These are phyloP conservation scores for Coniosporium tulheliwenetii DNA, from an alignment of 2,329 filamentous ascomycete genomes.

Conservation along the genomic window DNA sequence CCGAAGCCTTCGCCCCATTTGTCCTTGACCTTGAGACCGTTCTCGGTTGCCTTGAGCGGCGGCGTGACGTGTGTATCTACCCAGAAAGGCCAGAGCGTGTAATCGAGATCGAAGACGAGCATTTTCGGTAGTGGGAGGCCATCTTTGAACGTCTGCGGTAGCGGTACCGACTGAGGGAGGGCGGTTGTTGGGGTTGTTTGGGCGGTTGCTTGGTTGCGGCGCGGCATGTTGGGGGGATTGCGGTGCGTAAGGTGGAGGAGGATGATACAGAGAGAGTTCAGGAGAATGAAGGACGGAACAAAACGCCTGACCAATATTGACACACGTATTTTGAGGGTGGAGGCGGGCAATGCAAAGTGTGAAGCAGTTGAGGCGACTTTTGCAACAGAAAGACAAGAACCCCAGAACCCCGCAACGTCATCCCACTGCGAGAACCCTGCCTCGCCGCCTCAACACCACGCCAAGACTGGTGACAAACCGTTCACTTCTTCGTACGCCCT, in stretches of 20 bases:
- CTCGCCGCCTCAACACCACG: too few relatives aligned
- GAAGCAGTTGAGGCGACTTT: too few relatives aligned
- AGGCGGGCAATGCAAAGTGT: too few relatives aligned
- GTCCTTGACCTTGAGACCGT: conserved; percentile 35
- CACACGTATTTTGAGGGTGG: too few relatives aligned
- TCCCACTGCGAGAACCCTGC: too few relatives aligned
- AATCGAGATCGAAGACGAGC: conserved; percentile 90
- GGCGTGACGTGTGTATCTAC: conserved; percentile 79
- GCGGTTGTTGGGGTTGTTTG: conserved; percentile 17
- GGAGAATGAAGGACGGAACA: not conserved
- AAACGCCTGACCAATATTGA: not conserved
- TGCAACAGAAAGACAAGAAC: too few relatives aligned
- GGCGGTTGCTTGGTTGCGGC: not conserved
- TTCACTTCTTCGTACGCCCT: too few relatives aligned
- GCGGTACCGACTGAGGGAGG: conserved; percentile 17
- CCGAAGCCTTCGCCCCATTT: conserved; percentile 28
- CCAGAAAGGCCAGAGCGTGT: conserved; percentile 99
- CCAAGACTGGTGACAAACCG: too few relatives aligned
- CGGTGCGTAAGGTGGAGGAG: not conserved
- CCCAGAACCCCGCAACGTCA: too few relatives aligned
- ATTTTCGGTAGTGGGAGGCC: conserved; percentile 62
- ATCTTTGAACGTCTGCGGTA: conserved; percentile 44
- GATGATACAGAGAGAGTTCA: not conserved
- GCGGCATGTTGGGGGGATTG: not conserved
- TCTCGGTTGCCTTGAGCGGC: conserved; percentile 42